Evolutionary conservation across 2,329 filamentous ascomycete genomes (phyloP).

Genomic region (Ophiosphaerella korrae): DNA sequence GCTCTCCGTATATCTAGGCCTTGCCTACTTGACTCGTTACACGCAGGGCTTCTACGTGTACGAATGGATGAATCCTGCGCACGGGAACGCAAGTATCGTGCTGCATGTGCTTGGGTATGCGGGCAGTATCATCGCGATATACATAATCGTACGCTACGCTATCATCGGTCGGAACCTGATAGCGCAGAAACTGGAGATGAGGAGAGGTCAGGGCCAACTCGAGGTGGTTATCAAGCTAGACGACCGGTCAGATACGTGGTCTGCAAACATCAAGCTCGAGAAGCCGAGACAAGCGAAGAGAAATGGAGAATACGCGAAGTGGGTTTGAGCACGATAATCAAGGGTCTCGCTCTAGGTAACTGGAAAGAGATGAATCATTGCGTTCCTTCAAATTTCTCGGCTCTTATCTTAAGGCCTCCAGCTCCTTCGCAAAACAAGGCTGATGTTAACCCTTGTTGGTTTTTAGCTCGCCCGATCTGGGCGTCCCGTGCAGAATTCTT

Average conservation of each 20-base stretch:
- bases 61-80: conserved; percentile 50
- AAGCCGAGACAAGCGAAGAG: conserved; percentile 6
- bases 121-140: conserved; percentile 24
- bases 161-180: conserved; percentile 21
- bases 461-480: too few species aligned
- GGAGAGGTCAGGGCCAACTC: conserved; percentile 3
- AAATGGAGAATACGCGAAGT: background rate
- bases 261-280: conserved; percentile 11
- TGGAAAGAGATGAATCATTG: too few species aligned
- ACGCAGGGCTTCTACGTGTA: conserved; percentile 77
- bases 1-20: conserved; percentile 69
- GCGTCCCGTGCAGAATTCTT: too few species aligned
- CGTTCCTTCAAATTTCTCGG: too few species aligned
- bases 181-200: conserved; percentile 6
- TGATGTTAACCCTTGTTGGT: too few species aligned
- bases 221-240: conserved; percentile 20
- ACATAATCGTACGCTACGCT: conserved; percentile 18
- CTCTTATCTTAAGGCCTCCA: too few species aligned
- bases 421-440: too few species aligned
- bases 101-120: conserved; percentile 31
- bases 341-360: too few species aligned
- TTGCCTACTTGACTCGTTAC: conserved; percentile 73
- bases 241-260: conserved; percentile 17
- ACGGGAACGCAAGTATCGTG: conserved; percentile 26
- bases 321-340: conserved; percentile 4